Base-by-base conservation (phyloP, 2,329 filamentous ascomycete species). In the Myriosclerotinia curreyana region DNA sequence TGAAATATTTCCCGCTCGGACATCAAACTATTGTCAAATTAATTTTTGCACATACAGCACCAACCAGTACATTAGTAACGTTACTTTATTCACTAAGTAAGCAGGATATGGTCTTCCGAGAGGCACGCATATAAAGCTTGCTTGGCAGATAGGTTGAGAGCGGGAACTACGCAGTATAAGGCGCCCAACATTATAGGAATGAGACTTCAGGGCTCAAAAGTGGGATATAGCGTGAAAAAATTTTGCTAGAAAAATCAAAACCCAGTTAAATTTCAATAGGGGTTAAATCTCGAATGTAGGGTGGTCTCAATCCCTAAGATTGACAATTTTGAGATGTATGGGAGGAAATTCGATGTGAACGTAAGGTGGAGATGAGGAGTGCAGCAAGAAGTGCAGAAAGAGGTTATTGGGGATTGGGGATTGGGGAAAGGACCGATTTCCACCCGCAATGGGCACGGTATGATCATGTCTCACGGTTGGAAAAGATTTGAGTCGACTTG, bases 161-260 rank as follows among this genome's bases (percentile, higher is more conserved):
- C 20, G 25, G 25, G 14, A 46, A 44, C 20, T n/a, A 36, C 42
- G 54, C 42, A 58, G 22, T 36, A 28, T 36, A 20, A 58, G 42
- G 40, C 8, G n/a, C 28, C 34, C 54, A 22, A 22, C 11, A 58
- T 22, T 46, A 12, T 46, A 34, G 31, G 31, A 40, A 31, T 31
- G 3, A 34, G 40, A n/a, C 11, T 46, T 12, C 40, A 58, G 20
- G 28, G 28, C 40, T 46, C 20, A 17, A 48, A 48, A 46, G 54
- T 48, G 54, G 54, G 54, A 58, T 58, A 9, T 34, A 48, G 54
- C 28, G 40, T 34, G 42, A 40, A n/a, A 58, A 58, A 58, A 6
- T 5, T 58, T 28, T 58, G 40, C 20, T 12, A 34, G 40, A 34
- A 20, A 46, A 15, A 58, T 22, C 4, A n/a, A 31, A 34, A 20